Evolutionary conservation across 164 flowering plant species (phyloP), one percentile per base, ranked within the genome.

Genomic region (Sedum album): DNA sequence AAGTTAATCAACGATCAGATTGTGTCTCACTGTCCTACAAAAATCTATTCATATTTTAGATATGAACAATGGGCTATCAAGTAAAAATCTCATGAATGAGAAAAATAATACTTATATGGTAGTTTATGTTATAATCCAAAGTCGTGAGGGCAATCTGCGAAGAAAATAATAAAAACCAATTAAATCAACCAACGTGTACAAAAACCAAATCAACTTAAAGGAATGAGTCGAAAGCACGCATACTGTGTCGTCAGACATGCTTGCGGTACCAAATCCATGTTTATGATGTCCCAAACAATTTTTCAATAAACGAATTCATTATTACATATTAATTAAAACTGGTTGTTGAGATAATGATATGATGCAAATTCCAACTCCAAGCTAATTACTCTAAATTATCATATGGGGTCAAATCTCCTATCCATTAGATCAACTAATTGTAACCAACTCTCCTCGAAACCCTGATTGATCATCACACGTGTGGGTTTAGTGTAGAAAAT

Each of bases 351-450:
- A 20, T 57, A 33, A 20, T 57, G 33, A 55, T 55, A 23, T 55
- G 60, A 55, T 26, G 60, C 31, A 55, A 55, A n/a, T n/a, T n/a
- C n/a, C n/a, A n/a, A n/a, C n/a, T 13, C 60, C n/a, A 53, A 53
- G 23, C 13, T 28, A 11, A 28, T 2, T 2, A 57, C 26, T 14
- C 33, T 57, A 11, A 57, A 8, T 57, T 14, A 57, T 57, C 62
- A 4, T 2, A 57, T 57, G 62, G 8, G 38, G 62, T 57, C 62
- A 57, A 57, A 57, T 26, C 28, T 53, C 30, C 21, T 23, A 53
- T 57, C 33, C 33, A 28, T 57, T 57, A 57, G 62, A 57, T 57
- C 33, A 57, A 14, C 62, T 28, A 57, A 57, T 30, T 53, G 13
- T 26, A 30, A 57, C 62, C 33, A 28, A 57, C 62, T 25, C 62